These are phyloP conservation scores for Botrytis medusae DNA, from an alignment of 2,329 filamentous ascomycete genomes.

Conservation along the genomic window DNA sequence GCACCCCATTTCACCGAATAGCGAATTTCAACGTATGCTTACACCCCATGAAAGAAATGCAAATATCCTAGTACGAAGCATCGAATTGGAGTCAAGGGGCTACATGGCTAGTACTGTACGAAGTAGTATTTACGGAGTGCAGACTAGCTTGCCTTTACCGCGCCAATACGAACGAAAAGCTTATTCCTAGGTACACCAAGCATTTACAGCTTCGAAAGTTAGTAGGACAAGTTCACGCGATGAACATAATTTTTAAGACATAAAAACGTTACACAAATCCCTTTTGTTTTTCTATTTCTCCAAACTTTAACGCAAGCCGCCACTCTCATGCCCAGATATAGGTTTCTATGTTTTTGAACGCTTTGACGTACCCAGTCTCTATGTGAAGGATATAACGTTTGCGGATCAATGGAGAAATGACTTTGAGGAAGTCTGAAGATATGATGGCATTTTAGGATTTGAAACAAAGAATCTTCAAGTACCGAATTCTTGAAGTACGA, in stretches of 20 bases:
- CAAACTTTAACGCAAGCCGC: neutral
- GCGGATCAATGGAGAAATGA: neutral
- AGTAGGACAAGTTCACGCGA: neutral
- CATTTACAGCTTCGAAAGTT: neutral
- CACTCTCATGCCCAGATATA: neutral
- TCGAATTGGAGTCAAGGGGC: neutral
- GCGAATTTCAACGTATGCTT: neutral
- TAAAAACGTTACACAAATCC: neutral
- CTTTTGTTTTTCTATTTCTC: neutral
- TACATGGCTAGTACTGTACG: neutral
- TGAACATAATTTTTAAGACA: neutral
- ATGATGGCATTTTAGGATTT: neutral
- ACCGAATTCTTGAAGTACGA: neutral
- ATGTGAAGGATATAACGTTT: neutral
- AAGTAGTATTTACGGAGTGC: neutral
- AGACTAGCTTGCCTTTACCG: neutral
- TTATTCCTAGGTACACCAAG: neutral
- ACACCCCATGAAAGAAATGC: neutral
- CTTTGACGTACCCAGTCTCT: neutral
- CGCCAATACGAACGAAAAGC: neutral
- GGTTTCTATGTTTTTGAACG: neutral
- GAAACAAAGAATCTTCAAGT: neutral
- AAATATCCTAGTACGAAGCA: constrained; percentile 1
- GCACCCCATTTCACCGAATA: neutral
- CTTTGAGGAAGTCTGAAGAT: no score